Conservation (phyloP, 495 filamentous ascomycete genomes). For the Penicillium chermesinum region DNA sequence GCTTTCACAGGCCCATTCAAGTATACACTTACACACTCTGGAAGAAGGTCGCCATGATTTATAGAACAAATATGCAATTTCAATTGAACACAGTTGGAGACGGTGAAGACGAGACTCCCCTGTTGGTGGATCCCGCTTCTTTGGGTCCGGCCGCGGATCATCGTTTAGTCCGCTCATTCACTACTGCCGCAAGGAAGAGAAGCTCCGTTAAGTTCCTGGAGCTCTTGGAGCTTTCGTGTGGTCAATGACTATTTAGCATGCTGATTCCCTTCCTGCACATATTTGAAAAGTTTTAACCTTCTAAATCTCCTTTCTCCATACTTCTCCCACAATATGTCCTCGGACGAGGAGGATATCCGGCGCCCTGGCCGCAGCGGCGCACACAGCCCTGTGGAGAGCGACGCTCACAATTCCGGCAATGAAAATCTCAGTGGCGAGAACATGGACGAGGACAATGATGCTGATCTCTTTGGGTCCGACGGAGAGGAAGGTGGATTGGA, state of each 20-base stretch:
- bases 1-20: not conserved
- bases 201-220: no score
- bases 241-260: no score
- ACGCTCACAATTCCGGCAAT: slow-evolving; percentile 18
- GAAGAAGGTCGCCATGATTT: slow-evolving; percentile 67
- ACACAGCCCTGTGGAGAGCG: slow-evolving; percentile 31
- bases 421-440: slow-evolving; percentile 29
- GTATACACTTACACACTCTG: slow-evolving; percentile 66
- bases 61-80: not conserved
- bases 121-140: slow-evolving; percentile 10
- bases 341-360: slow-evolving; percentile 41
- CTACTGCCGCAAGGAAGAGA: no score
- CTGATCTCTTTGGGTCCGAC: slow-evolving; percentile 64
- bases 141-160: slow-evolving; percentile 12
- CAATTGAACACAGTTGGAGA: slow-evolving; percentile 7
- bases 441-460: slow-evolving; percentile 45
- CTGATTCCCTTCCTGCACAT: not conserved
- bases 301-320: not conserved
- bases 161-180: slow-evolving; percentile 10
- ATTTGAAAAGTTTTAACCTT: no score
- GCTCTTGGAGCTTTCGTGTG: no score
- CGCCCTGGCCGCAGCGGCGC: slow-evolving; percentile 33
- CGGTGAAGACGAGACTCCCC: slow-evolving; percentile 14
- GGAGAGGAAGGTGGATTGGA: slow-evolving; percentile 40
- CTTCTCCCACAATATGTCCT: slow-evolving; percentile 34